Percentiles rank a stretch among this genome's conserved stretches.
Conservation (phyloP, 2,329 filamentous ascomycete species). For the Fusarium tuaranense region DNA sequence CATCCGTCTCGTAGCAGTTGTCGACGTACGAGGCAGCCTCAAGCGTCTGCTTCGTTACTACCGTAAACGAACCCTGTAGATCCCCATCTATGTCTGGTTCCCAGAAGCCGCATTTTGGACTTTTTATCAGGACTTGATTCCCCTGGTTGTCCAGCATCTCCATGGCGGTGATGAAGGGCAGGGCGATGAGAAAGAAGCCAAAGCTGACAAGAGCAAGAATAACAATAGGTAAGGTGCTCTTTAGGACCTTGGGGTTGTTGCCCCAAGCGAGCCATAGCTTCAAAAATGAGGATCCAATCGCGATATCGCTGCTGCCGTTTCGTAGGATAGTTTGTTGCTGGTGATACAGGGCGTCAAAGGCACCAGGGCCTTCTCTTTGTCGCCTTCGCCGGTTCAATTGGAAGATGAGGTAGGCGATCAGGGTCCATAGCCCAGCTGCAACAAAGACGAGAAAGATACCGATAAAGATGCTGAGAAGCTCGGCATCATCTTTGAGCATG, state of each 20-base stretch:
- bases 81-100: not conserved
- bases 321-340: not conserved
- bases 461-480: not conserved
- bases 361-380: not conserved
- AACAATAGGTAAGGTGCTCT: not conserved
- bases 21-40: not conserved
- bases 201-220: not conserved
- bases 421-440: not conserved
- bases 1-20: not conserved
- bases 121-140: not conserved
- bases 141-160: not conserved
- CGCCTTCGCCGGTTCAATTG: not conserved
- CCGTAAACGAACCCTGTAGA: no score
- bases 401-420: not conserved
- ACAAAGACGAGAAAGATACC: not conserved
- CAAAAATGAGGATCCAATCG: not conserved
- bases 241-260: not conserved
- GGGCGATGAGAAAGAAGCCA: not conserved
- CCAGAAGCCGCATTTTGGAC: not conserved
- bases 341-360: not conserved
- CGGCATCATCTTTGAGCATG: not conserved
- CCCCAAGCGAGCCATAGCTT: not conserved
- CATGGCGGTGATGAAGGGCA: not conserved
- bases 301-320: not conserved
- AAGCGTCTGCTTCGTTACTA: not conserved